phyloP scores from a whole-genome alignment of 352 stramenopile species.

The Pythium aquatile region DNA sequence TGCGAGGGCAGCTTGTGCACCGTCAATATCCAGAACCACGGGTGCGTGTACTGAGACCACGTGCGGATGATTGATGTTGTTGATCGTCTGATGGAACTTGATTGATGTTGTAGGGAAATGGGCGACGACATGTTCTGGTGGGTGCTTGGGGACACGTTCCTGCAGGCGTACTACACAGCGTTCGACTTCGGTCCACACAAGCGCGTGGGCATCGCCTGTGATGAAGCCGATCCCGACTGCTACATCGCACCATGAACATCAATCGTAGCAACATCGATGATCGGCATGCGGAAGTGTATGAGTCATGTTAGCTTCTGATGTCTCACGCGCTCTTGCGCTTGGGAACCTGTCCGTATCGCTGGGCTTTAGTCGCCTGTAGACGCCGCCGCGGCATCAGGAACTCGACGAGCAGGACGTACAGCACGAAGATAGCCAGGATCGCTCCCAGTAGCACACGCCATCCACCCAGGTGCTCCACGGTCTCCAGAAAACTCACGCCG shows the following conservation, averaged over 20 bases:
- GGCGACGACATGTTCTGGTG: slow-evolving; percentile 51
- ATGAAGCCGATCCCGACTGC: slow-evolving; percentile 19
- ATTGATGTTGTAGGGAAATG: slow-evolving; percentile 26
- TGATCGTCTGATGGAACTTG: background rate
- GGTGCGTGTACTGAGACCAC: slow-evolving; percentile 20
- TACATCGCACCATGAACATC: slow-evolving; percentile 2
- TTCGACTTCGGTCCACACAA: slow-evolving; percentile 44
- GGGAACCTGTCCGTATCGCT: background rate
- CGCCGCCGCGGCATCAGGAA: slow-evolving; percentile 27
- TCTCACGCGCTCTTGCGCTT: slow-evolving; percentile 8
- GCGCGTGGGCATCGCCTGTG: slow-evolving; percentile 52
- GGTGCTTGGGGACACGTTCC: slow-evolving; percentile 61
- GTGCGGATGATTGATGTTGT: background rate
- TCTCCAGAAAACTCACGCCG: slow-evolving; percentile 28
- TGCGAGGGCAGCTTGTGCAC: slow-evolving; percentile 35
- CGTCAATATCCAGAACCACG: slow-evolving; percentile 47
- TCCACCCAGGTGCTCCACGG: slow-evolving; percentile 28
- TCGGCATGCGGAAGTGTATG: background rate
- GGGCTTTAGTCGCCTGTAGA: background rate
- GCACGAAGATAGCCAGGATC: slow-evolving; percentile 22
- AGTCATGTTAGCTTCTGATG: background rate
- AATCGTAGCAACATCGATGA: too few species aligned
- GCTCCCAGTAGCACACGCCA: slow-evolving; percentile 14
- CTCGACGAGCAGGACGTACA: slow-evolving; percentile 27
- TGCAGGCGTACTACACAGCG: slow-evolving; percentile 61